Evolutionary conservation across 371 early-diverging fungal genomes (phyloP).

Genomic region (Zopfochytrium polystomum): DNA sequence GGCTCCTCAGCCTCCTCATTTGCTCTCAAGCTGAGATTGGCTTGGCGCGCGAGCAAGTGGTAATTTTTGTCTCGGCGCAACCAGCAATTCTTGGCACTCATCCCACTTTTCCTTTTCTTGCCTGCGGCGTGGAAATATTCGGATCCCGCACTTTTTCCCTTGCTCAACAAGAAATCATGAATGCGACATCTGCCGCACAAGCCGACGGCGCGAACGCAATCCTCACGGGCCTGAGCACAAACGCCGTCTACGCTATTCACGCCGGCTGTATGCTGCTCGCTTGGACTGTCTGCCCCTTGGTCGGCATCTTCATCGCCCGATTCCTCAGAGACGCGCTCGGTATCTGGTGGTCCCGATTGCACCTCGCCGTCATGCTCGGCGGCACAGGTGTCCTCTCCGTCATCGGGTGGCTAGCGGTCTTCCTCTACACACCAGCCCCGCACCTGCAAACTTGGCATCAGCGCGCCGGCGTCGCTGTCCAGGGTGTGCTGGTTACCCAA

Average conservation of each 20-base stretch:
- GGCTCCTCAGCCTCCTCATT: no score
- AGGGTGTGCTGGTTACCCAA: slow-evolving; percentile 22
- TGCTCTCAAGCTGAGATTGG: no score
- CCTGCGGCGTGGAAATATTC: no score
- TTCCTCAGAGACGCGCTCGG: slow-evolving; percentile 34
- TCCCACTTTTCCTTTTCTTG: no score
- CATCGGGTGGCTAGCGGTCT: slow-evolving; percentile 13
- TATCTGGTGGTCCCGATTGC: slow-evolving; percentile 30
- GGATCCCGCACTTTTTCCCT: no score
- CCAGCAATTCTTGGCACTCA: no score
- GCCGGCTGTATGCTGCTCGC: slow-evolving; percentile 37
- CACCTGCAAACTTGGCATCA: slow-evolving; percentile 10
- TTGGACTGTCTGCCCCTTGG: slow-evolving; percentile 31
- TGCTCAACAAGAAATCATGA: no score
- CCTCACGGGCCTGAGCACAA: no score
- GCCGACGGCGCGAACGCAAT: no score
- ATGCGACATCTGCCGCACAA: no score
- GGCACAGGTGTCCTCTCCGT: slow-evolving; percentile 14
- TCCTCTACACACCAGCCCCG: slow-evolving; percentile 8
- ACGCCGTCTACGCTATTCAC: slow-evolving; percentile 22
- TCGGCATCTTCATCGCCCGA: slow-evolving; percentile 37
- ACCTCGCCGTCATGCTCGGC: slow-evolving; percentile 21
- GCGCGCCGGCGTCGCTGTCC: slow-evolving; percentile 14
- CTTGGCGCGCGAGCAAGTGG: no score
- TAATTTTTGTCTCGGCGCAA: no score